Conservation (phyloP, 768 basidiomycete genomes). For the Infundibulicybe gibba region DNA sequence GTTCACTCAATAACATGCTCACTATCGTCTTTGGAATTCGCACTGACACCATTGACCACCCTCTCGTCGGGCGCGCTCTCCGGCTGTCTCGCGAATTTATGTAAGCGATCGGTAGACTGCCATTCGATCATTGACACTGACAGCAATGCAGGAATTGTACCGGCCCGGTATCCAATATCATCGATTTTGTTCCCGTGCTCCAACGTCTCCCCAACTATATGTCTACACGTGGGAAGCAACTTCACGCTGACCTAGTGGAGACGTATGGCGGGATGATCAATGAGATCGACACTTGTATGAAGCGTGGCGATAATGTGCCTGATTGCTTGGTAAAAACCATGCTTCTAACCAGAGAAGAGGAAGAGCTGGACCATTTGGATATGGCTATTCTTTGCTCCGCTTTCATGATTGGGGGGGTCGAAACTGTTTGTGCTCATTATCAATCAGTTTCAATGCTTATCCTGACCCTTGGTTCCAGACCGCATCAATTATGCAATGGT, state of each 20-base stretch:
- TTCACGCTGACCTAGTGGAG: slow-evolving; percentile 31
- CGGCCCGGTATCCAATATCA: slow-evolving; percentile 38
- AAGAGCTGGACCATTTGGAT: slow-evolving; percentile 32
- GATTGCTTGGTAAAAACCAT: slow-evolving; percentile 40
- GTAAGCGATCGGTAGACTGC: slow-evolving; percentile 19
- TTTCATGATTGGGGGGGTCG: slow-evolving; percentile 39
- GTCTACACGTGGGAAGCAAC: slow-evolving; percentile 30
- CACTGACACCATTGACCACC: slow-evolving; percentile 31
- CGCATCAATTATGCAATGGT: slow-evolving; percentile 31
- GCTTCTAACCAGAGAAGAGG: slow-evolving; percentile 25
- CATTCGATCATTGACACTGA: neutral
- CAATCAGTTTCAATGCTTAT: neutral
- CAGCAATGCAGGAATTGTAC: slow-evolving; percentile 22
- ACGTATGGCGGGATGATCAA: slow-evolving; percentile 34
- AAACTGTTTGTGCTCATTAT: slow-evolving; percentile 26
- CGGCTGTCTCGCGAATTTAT: slow-evolving; percentile 40
- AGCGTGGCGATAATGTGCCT: slow-evolving; percentile 31
- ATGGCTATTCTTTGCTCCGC: slow-evolving; percentile 33
- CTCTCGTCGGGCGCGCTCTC: slow-evolving; percentile 29
- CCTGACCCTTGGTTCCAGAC: slow-evolving; percentile 15
- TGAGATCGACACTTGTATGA: slow-evolving; percentile 28
- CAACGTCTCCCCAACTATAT: slow-evolving; percentile 34
- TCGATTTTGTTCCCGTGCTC: slow-evolving; percentile 39
- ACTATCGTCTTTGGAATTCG: slow-evolving; percentile 37
- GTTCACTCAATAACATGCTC: slow-evolving; percentile 39